Evolutionary conservation across 768 basidiomycete genomes (phyloP).

Genomic region (Dacryopinax primogenitus): DNA sequence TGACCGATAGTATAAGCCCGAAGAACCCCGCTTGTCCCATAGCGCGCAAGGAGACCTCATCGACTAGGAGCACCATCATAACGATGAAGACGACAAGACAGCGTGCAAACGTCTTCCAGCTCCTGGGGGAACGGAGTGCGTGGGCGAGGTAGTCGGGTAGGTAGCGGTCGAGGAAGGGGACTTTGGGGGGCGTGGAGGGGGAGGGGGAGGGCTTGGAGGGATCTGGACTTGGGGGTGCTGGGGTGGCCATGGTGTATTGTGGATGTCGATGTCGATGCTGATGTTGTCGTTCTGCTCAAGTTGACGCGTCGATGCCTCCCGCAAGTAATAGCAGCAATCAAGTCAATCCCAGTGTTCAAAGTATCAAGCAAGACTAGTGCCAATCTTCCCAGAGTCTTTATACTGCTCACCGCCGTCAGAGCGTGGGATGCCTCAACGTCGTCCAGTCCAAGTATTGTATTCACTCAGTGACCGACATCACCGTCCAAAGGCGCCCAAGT

Average conservation of each 20-base stretch:
- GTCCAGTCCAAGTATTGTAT: too few relatives aligned
- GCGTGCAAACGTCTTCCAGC: neutral
- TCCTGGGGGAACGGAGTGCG: neutral
- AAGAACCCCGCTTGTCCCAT: constrained; percentile 31
- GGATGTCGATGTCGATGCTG: neutral
- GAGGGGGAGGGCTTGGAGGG: neutral
- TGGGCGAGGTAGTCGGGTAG: neutral
- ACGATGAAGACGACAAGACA: neutral
- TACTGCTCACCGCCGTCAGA: too few relatives aligned
- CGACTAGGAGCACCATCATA: neutral
- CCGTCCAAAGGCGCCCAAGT: too few relatives aligned
- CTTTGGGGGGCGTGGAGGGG: neutral
- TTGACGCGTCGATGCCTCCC: too few relatives aligned
- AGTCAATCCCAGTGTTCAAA: too few relatives aligned
- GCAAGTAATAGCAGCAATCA: too few relatives aligned
- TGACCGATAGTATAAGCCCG: constrained; percentile 29
- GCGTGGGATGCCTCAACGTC: too few relatives aligned
- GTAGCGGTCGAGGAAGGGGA: neutral
- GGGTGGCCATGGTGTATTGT: neutral
- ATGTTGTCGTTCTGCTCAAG: too few relatives aligned
- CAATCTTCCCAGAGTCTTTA: too few relatives aligned
- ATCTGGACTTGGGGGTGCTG: neutral
- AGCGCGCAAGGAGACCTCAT: neutral
- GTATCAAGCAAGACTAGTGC: too few relatives aligned
- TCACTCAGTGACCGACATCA: too few relatives aligned